Conservation (phyloP, 768 basidiomycete genomes). For the Gyrodon lividus region DNA sequence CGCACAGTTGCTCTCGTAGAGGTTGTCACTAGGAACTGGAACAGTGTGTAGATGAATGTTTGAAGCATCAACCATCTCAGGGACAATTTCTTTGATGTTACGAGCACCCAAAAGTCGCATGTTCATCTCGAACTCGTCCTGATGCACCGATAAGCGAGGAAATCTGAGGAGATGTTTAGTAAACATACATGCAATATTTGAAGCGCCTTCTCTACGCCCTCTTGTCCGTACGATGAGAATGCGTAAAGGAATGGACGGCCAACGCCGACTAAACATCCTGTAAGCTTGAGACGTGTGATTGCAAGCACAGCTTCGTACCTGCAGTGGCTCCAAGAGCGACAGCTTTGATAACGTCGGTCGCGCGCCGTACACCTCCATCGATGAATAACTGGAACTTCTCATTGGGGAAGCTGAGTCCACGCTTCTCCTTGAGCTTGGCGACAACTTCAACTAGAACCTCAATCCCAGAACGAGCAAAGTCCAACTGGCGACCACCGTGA, state of each 20-base stretch:
- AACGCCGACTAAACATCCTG: slow-evolving; percentile 55
- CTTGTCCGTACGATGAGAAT: slow-evolving; percentile 83
- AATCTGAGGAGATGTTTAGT: neutral
- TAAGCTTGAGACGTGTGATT: slow-evolving; percentile 7
- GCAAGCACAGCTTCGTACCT: slow-evolving; percentile 36
- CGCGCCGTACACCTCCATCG: slow-evolving; percentile 93
- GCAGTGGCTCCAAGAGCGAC: slow-evolving; percentile 89
- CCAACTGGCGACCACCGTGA: slow-evolving; percentile 77
- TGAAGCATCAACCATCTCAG: slow-evolving; percentile 86
- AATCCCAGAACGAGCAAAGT: slow-evolving; percentile 83
- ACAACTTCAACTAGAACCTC: slow-evolving; percentile 90
- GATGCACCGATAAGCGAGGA: slow-evolving; percentile 1
- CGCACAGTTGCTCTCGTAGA: slow-evolving; percentile 84
- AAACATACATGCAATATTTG: slow-evolving; percentile 67
- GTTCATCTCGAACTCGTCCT: slow-evolving; percentile 99
- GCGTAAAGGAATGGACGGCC: slow-evolving; percentile 89
- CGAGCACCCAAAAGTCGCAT: slow-evolving; percentile 88
- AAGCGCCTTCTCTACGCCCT: slow-evolving; percentile 82
- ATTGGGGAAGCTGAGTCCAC: slow-evolving; percentile 74
- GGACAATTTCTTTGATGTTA: slow-evolving; percentile 74
- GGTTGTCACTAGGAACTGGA: slow-evolving; percentile 65
- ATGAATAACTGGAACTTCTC: slow-evolving; percentile 81
- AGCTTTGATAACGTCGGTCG: slow-evolving; percentile 88
- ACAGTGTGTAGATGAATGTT: slow-evolving; percentile 66
- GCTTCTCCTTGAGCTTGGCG: slow-evolving; percentile 59